phyloP scores from a whole-genome alignment of 2,329 filamentous ascomycete genomes.

The Aspergillus latus region DNA sequence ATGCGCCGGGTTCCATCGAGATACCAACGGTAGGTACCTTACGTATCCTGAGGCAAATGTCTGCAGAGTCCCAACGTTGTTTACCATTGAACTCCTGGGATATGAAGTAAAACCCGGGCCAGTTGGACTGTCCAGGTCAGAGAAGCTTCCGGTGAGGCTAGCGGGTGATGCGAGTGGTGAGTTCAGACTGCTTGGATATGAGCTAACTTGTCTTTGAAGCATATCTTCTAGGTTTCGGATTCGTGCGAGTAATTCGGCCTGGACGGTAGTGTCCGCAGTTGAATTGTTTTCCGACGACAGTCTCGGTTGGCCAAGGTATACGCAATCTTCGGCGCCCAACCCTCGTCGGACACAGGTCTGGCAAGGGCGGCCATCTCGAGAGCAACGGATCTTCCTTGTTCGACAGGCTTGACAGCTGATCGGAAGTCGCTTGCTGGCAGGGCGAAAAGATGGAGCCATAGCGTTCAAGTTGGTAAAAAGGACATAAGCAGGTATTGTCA shows the following conservation, averaged over 20 bases:
- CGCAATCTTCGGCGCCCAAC: constrained; percentile 37
- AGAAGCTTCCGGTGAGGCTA: constrained; percentile 30
- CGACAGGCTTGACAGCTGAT: constrained; percentile 45
- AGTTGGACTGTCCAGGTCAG: constrained; percentile 25
- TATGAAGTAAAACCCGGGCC: constrained; percentile 21
- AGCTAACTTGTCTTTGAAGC: constrained; percentile 34
- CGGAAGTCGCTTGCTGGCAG: constrained; percentile 37
- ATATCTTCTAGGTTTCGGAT: constrained; percentile 39
- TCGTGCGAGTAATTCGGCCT: constrained; percentile 35
- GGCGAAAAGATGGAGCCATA: constrained; percentile 30
- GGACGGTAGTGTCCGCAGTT: constrained; percentile 25
- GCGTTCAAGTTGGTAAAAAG: too few species aligned
- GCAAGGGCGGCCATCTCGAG: constrained; percentile 41
- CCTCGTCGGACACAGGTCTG: constrained; percentile 42
- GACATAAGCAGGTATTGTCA: neutral
- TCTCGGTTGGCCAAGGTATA: constrained; percentile 39
- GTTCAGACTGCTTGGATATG: constrained; percentile 22
- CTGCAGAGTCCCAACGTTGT: constrained; percentile 31
- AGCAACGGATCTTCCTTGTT: constrained; percentile 42
- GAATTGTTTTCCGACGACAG: constrained; percentile 29
- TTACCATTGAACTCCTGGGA: constrained; percentile 22
- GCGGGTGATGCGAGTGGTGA: constrained; percentile 29
- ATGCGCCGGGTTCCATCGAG: constrained; percentile 33
- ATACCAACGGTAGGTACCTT: constrained; percentile 36
- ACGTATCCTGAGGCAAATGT: constrained; percentile 38